Conservation (phyloP, 805 yeast species). For the Candida ipomoeae region DNA sequence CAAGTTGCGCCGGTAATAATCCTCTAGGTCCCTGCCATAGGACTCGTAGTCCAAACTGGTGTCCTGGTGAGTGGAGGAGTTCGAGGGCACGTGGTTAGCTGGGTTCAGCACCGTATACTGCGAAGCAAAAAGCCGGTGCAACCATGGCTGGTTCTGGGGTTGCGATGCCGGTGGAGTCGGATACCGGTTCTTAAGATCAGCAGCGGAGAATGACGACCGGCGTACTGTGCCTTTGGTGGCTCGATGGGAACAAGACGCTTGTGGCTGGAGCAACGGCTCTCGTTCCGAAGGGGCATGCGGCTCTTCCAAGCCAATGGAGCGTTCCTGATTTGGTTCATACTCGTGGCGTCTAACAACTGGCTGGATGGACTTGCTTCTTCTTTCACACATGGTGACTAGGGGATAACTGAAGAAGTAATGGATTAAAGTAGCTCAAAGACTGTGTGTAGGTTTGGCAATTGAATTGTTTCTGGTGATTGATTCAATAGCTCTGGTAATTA, state of each 20-base stretch:
- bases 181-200: slow-evolving; percentile 12
- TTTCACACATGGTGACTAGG: neutral
- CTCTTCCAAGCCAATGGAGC: neutral
- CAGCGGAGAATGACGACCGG: slow-evolving; percentile 15
- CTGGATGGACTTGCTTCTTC: slow-evolving; percentile 3
- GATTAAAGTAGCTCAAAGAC: no score
- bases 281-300: neutral
- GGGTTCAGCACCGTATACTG: slow-evolving; percentile 32
- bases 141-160: slow-evolving; percentile 18
- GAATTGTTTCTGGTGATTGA: no score
- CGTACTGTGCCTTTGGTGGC: neutral
- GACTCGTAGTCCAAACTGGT: slow-evolving; percentile 6
- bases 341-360: neutral
- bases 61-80: slow-evolving; percentile 8
- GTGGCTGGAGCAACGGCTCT: neutral
- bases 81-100: slow-evolving; percentile 9
- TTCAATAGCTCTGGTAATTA: no score
- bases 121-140: slow-evolving; percentile 26
- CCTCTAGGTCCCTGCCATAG: slow-evolving; percentile 19
- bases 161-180: neutral
- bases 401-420: no score
- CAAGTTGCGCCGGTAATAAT: slow-evolving; percentile 22
- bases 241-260: neutral
- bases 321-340: neutral
- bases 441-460: no score